phyloP scores from a whole-genome alignment of 2,329 filamentous ascomycete species.

The Alternaria triticimaculans region DNA sequence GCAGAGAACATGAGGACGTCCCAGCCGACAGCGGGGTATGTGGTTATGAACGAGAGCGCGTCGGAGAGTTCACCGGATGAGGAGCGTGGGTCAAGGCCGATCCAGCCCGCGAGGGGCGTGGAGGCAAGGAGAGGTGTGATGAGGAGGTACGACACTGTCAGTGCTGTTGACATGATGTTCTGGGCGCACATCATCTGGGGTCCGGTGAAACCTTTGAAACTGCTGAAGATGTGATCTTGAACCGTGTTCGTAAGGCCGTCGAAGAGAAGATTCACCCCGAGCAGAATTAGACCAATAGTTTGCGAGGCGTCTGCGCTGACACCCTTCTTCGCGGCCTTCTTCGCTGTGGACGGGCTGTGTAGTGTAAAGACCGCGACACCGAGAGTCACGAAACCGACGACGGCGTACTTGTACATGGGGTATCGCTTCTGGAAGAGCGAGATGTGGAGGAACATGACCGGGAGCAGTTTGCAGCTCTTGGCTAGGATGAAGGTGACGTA shows the following conservation, averaged over 20 bases:
- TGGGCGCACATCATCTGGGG: constrained; percentile 99
- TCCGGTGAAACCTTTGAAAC: constrained; percentile 80
- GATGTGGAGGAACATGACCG: constrained; percentile 96
- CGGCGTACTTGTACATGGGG: constrained; percentile 94
- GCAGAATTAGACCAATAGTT: constrained; percentile 79
- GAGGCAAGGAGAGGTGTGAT: constrained; percentile 79
- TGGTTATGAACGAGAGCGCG: constrained; percentile 80
- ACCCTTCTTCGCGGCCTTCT: constrained; percentile 47
- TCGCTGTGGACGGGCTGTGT: constrained; percentile 64
- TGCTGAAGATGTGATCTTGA: constrained; percentile 88
- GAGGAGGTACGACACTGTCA: constrained; percentile 79
- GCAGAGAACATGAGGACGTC: constrained; percentile 89
- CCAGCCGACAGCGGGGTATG: constrained; percentile 81
- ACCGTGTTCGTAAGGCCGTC: constrained; percentile 96
- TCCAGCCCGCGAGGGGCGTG: constrained; percentile 54
- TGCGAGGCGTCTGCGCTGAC: constrained; percentile 70
- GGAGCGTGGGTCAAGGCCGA: constrained; percentile 47
- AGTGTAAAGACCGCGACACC: constrained; percentile 96
- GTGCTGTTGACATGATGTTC: constrained; percentile 81
- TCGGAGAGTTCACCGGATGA: constrained; percentile 71
- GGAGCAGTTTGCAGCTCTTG: constrained; percentile 98
- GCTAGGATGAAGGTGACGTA: constrained; percentile 98
- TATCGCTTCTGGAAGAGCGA: constrained; percentile 88
- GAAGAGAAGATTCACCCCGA: constrained; percentile 89
- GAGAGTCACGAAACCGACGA: constrained; percentile 87